A percentile compares a stretch with the other conserved stretches of the same genome.
These are phyloP conservation scores for Fusarium globosum DNA, from an alignment of 2,329 filamentous ascomycete species.

Conservation along the genomic window DNA sequence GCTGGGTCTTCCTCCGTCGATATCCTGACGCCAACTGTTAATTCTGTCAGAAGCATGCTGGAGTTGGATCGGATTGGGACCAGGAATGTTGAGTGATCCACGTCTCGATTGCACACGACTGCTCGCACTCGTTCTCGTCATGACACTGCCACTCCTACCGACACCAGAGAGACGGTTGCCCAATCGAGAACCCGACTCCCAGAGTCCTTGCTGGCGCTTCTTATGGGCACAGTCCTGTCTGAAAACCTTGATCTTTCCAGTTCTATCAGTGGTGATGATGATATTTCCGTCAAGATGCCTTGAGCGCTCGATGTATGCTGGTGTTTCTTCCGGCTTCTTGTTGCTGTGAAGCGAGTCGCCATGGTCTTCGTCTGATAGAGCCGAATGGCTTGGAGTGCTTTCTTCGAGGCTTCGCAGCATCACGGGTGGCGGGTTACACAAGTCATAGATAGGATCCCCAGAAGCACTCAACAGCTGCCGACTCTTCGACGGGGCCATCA, in stretches of 20 bases:
- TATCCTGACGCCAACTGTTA: constrained; percentile 83
- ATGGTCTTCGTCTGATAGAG: constrained; percentile 52
- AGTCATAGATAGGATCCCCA: constrained; percentile 92
- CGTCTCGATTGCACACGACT: constrained; percentile 62
- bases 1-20: constrained; percentile 57
- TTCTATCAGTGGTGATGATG: constrained; percentile 89
- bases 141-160: constrained; percentile 66
- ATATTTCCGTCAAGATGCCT: constrained; percentile 87
- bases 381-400: constrained; percentile 56
- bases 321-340: constrained; percentile 72
- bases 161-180: constrained; percentile 75
- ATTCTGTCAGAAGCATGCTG: constrained; percentile 76
- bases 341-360: constrained; percentile 45
- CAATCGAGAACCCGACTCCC: constrained; percentile 82
- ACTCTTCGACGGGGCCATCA: constrained; percentile 84
- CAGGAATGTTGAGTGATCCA: constrained; percentile 61
- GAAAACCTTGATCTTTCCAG: constrained; percentile 92
- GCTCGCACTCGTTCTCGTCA: constrained; percentile 63
- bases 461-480: constrained; percentile 82
- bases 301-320: constrained; percentile 80
- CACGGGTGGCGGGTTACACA: constrained; percentile 94
- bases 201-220: constrained; percentile 80
- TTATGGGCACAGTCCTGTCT: constrained; percentile 90
- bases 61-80: constrained; percentile 43
- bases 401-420: constrained; percentile 82